Conservation (phyloP, 2,329 filamentous ascomycete species). For the Magnaporthiopsis rhizophila region DNA sequence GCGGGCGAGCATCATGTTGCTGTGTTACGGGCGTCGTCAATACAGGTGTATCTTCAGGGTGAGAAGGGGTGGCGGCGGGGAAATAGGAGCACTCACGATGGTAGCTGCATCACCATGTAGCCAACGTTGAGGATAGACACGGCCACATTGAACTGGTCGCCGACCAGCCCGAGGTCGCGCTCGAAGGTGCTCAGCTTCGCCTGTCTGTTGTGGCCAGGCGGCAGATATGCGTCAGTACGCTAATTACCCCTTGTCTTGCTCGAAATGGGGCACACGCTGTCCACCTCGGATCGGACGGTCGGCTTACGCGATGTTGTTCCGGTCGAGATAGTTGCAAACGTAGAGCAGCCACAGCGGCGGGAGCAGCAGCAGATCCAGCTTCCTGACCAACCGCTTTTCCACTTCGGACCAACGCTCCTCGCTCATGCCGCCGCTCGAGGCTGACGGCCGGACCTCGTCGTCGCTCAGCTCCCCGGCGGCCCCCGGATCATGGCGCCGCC, state of each 20-base stretch:
- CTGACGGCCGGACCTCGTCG: background rate
- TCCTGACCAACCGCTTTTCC: constrained; percentile 8
- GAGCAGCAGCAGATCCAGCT: constrained; percentile 11
- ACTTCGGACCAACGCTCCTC: background rate
- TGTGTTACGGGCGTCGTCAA: constrained; percentile 11
- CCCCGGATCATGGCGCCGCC: too few relatives aligned
- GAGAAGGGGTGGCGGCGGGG: background rate
- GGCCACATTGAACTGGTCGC: constrained; percentile 9
- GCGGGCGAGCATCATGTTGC: constrained; percentile 20
- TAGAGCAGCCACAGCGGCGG: constrained; percentile 6
- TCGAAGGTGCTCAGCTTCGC: constrained; percentile 6
- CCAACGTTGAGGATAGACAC: constrained; percentile 10
- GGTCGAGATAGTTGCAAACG: constrained; percentile 7
- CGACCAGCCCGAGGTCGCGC: constrained; percentile 7
- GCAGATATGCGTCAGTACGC: background rate
- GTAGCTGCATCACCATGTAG: constrained; percentile 10
- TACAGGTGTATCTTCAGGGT: too few relatives aligned
- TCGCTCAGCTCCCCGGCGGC: background rate
- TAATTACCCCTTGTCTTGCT: background rate
- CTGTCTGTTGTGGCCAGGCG: background rate
- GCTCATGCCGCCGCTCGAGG: background rate
- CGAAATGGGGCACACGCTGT: too few relatives aligned
- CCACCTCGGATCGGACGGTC: background rate
- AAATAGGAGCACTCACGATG: background rate
- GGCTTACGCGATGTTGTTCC: constrained; percentile 3